Base-by-base conservation (phyloP, 2,329 filamentous ascomycete species). In the Sclerotinia trifoliorum region DNA sequence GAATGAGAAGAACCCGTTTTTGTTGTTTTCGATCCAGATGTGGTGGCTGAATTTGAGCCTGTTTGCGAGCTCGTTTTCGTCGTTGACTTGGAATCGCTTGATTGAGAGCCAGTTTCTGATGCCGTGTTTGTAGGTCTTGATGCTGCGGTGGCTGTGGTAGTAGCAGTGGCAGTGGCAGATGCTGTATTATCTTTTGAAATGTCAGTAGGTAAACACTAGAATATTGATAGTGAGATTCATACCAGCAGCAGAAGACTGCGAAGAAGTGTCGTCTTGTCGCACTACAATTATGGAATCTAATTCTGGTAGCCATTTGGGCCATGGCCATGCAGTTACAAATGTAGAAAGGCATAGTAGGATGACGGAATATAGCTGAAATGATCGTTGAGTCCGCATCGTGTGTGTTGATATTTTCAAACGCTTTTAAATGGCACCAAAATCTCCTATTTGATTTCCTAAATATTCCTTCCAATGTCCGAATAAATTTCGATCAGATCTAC, bases 291-390 rank as follows among this genome's bases (percentile, higher is more conserved):
- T 75, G 19, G 82, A 75, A 71, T 87, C 83, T 48, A 82, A 60
- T 17, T 84, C 81, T 24, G 85, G 85, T 49, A 88, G 78, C 82
- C 83, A 87, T 70, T 77, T 78, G 26, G 85, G 83, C 86, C 85
- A 88, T 68, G 82, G 85, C 66, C 84, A 81, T n/a, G 82, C 81
- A 32, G 72, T 71, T 58, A 73, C 67, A 63, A 75, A 75, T 19
- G 83, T 78, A 65, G 87, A 77, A 44, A 86, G 82, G 55, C 88
- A 80, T 71, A 86, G 80, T 72, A 86, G 80, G 67, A 84, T 71
- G 64, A 84, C 81, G 73, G 85, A 78, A 73, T 82, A 75, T 56
- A 82, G 81, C 75, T 82, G 77, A 66, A 85, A 73, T 62, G 80
- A 80, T 61, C 78, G 78, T 71, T 82, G 78, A 71, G 82, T 77